Evolutionary conservation across 176 grass and related monocot species (phyloP), one percentile per base, ranked within the genome.

Genomic region (Leersia perrieri): DNA sequence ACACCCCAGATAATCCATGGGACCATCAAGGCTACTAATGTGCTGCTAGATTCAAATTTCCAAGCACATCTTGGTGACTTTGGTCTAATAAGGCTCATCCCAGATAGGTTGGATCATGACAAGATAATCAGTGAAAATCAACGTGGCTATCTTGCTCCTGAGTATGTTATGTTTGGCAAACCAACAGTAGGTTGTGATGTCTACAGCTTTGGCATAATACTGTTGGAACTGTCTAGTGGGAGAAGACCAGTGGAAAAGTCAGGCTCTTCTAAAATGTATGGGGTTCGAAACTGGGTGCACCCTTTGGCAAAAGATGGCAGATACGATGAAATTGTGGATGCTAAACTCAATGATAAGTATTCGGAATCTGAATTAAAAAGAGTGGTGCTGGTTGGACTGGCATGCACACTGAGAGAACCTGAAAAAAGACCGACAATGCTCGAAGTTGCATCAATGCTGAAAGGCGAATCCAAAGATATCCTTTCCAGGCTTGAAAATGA

Each of bases 141-240:
- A 53, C 88, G 80, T 44, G 88, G 88, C 27, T 97, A 91, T 80
- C 80, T 93, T 73, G 88, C 90, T 67, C 94, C 94, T 40, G 94
- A 97, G 68, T 97, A 85, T 49, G 57, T 90, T 33, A 91, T 88
- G 79, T 88, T 79, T 73, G 94, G 84, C 47, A 91, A 97, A 28
- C 88, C 86, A 49, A 91, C 90, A 3, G 11, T 32, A 79, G 80
- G 85, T 33, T 97, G 83, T 69, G 94, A 97, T 65, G 74, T 93
- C 12, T 97, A 93, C 31, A 97, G 94, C 78, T 97, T 97, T 40
- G 94, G 94, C 15, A 81, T 93, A 58, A 77, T 97, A 42, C 84
- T 97, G 0, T 31, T 97, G 76, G 94, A 97, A 77, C 79, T 97
- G 3, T 25, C 69, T 49, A 97, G 91, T 76, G 94, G 94, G 67